A percentile compares a stretch with the other conserved stretches of the same genome.
These are phyloP conservation scores for Neonectria punicea DNA, from an alignment of 2,329 filamentous ascomycete genomes.

Conservation along the genomic window DNA sequence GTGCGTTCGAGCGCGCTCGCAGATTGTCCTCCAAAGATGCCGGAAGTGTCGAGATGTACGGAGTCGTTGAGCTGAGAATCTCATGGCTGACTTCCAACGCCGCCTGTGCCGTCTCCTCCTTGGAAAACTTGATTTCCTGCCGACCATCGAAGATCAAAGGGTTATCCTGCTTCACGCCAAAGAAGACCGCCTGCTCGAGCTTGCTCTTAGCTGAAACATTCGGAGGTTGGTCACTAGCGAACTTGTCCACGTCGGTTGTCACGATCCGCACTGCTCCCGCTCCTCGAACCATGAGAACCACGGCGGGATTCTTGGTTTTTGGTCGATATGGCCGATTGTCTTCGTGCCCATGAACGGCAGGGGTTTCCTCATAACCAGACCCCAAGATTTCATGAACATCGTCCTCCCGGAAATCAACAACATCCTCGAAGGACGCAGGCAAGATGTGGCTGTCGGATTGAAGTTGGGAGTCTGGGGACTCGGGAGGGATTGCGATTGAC, in stretches of 20 bases:
- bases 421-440: constrained; percentile 82
- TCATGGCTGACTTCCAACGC: constrained; percentile 83
- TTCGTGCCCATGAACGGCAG: constrained; percentile 50
- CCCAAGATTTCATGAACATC: constrained; percentile 71
- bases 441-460: constrained; percentile 72
- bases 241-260: constrained; percentile 68
- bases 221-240: constrained; percentile 67
- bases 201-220: constrained; percentile 85
- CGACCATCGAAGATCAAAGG: constrained; percentile 85
- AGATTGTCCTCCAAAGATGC: constrained; percentile 86
- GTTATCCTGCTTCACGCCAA: constrained; percentile 82
- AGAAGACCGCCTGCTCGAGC: constrained; percentile 95
- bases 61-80: constrained; percentile 80
- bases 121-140: constrained; percentile 72
- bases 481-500: constrained; percentile 74
- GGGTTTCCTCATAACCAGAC: constrained; percentile 71
- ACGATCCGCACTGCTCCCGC: constrained; percentile 70
- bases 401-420: constrained; percentile 79
- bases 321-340: constrained; percentile 62
- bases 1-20: constrained; percentile 74
- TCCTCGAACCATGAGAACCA: constrained; percentile 71
- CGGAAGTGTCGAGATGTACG: constrained; percentile 77
- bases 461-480: constrained; percentile 81
- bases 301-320: constrained; percentile 70
- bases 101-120: constrained; percentile 78